Conservation (phyloP, 257 asterid species). For the Coffea eugenioides region DNA sequence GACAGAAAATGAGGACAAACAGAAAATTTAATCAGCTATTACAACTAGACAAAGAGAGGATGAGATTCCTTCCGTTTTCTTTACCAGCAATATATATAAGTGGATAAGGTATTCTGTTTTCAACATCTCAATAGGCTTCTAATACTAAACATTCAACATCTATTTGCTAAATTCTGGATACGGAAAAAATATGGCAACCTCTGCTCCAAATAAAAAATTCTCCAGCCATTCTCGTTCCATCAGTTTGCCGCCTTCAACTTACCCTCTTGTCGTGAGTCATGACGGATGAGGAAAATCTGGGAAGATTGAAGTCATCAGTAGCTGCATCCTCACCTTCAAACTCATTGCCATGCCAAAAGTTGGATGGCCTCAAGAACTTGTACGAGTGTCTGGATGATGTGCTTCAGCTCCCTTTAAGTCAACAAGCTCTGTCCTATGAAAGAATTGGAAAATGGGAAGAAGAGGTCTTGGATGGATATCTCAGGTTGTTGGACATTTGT, state of each 20-base stretch:
- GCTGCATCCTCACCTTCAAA: conserved; percentile 20
- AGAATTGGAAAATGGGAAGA: conserved; percentile 11
- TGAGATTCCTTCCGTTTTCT: conserved; percentile 13
- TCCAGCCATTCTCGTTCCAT: conserved; percentile 34
- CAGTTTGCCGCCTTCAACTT: conserved; percentile 41
- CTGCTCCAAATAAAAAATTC: not conserved
- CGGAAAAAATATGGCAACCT: conserved; percentile 24
- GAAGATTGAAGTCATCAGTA: conserved; percentile 30
- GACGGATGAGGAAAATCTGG: conserved; percentile 20
- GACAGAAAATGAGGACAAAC: not conserved
- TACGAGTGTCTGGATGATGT: conserved; percentile 30
- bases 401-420: conserved; percentile 37
- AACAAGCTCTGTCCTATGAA: conserved; percentile 21
- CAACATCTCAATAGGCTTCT: conserved; percentile 5
- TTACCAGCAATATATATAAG: conserved; percentile 5
- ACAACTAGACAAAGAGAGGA: not conserved
- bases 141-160: not conserved
- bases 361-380: conserved; percentile 13
- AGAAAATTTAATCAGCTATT: not conserved
- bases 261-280: conserved; percentile 32
- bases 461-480: conserved; percentile 31
- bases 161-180: not conserved
- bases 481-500: conserved; percentile 31
- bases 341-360: conserved; percentile 22
- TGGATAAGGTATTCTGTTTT: not conserved